A percentile compares a stretch with the other conserved stretches of the same genome.
Evolutionary conservation across 495 filamentous ascomycete genomes (phyloP).

Genomic region (Glarea lozoyensis): DNA sequence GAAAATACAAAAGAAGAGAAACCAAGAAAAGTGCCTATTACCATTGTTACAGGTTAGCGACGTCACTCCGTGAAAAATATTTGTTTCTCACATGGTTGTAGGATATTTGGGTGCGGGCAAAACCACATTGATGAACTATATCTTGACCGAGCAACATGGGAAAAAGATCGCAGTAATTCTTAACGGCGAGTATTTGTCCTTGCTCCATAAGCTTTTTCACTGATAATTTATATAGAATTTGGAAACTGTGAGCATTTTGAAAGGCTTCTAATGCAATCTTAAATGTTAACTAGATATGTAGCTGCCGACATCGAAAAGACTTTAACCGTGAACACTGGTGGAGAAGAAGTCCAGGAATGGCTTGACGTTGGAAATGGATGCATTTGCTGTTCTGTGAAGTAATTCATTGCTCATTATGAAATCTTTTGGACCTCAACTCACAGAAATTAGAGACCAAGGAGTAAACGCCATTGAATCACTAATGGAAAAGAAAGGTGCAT

Average conservation of each 20-base stretch:
- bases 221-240: constrained; percentile 55
- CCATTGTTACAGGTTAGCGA: constrained; percentile 75
- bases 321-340: constrained; percentile 76
- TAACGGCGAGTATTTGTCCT: constrained; percentile 50
- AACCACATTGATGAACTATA: constrained; percentile 92
- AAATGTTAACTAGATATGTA: constrained; percentile 23
- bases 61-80: constrained; percentile 1
- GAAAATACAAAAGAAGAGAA: constrained; percentile 29
- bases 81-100: constrained; percentile 20
- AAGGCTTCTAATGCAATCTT: background rate
- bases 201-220: background rate
- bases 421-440: constrained; percentile 2
- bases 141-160: constrained; percentile 85
- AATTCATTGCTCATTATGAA: constrained; percentile 12
- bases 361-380: constrained; percentile 93
- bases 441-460: constrained; percentile 60
- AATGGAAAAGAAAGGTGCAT: constrained; percentile 88
- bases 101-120: constrained; percentile 90
- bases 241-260: constrained; percentile 65
- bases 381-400: constrained; percentile 98
- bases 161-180: constrained; percentile 97
- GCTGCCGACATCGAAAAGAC: constrained; percentile 92
- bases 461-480: constrained; percentile 90
- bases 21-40: constrained; percentile 70
- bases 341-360: constrained; percentile 87